Percentiles rank a stretch among this genome's conserved stretches.
Conservation (phyloP, 352 stramenopile genomes). For the Phytophthora podocarpi region DNA sequence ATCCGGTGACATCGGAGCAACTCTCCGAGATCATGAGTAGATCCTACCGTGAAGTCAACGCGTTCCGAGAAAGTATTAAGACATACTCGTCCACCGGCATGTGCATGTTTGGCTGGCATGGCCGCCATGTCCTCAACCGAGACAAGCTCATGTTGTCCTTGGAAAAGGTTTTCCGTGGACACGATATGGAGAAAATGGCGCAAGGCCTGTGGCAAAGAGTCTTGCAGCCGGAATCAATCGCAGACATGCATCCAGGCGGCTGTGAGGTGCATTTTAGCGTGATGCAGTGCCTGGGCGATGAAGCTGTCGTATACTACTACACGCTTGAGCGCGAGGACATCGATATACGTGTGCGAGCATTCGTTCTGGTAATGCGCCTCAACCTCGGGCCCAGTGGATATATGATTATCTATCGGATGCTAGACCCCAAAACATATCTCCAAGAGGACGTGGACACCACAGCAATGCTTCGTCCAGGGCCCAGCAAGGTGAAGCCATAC, state of each 20-base stretch:
- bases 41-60: not conserved
- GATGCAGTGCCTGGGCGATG: slow-evolving; percentile 57
- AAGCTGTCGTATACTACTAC: slow-evolving; percentile 65
- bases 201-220: slow-evolving; percentile 45
- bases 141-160: slow-evolving; percentile 59
- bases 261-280: slow-evolving; percentile 59
- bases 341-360: slow-evolving; percentile 48
- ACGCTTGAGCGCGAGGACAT: slow-evolving; percentile 48
- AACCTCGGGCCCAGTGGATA: slow-evolving; percentile 28
- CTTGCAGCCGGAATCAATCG: slow-evolving; percentile 38
- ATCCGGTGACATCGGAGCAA: not conserved
- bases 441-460: slow-evolving; percentile 36
- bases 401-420: slow-evolving; percentile 50
- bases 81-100: slow-evolving; percentile 44
- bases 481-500: slow-evolving; percentile 42
- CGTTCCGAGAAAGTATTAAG: slow-evolving; percentile 52
- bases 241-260: slow-evolving; percentile 45
- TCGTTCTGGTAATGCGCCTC: slow-evolving; percentile 52
- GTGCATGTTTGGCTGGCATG: slow-evolving; percentile 63
- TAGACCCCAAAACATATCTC: slow-evolving; percentile 53
- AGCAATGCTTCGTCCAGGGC: slow-evolving; percentile 46
- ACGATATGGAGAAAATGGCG: slow-evolving; percentile 37
- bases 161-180: slow-evolving; percentile 51
- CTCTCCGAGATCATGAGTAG: not conserved
- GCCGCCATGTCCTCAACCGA: slow-evolving; percentile 35